phyloP scores from a whole-genome alignment of 257 asterid genomes.

The Capsicum rhomboideum region DNA sequence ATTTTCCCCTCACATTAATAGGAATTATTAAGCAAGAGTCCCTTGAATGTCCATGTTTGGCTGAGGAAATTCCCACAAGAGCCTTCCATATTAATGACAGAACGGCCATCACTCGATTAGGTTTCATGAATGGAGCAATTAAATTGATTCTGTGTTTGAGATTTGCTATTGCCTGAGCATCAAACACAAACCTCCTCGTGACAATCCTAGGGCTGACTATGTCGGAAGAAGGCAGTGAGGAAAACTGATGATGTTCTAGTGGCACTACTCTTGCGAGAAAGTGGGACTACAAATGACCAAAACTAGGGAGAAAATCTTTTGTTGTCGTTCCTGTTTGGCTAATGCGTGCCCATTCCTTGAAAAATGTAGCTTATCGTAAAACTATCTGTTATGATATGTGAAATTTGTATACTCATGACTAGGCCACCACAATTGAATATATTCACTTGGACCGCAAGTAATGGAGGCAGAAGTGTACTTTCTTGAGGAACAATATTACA shows the following conservation, averaged over 20 bases:
- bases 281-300: background rate
- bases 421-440: conserved; percentile 22
- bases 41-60: background rate
- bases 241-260: background rate
- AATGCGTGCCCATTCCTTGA: conserved; percentile 22
- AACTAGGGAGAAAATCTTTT: background rate
- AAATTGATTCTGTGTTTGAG: background rate
- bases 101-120: conserved; percentile 10
- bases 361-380: conserved; percentile 11
- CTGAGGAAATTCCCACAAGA: background rate
- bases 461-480: no score
- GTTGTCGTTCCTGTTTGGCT: background rate
- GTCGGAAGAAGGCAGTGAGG: background rate
- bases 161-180: conserved; percentile 1
- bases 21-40: no score
- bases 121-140: background rate
- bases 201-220: background rate
- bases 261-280: conserved; percentile 9
- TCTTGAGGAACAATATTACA: no score
- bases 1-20: no score
- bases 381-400: conserved; percentile 17
- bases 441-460: background rate
- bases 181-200: conserved; percentile 10
- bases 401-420: conserved; percentile 9
- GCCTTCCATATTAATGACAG: conserved; percentile 11